Base-by-base conservation (phyloP, 305 asterid genomes). In the Fraxinus platypoda region DNA sequence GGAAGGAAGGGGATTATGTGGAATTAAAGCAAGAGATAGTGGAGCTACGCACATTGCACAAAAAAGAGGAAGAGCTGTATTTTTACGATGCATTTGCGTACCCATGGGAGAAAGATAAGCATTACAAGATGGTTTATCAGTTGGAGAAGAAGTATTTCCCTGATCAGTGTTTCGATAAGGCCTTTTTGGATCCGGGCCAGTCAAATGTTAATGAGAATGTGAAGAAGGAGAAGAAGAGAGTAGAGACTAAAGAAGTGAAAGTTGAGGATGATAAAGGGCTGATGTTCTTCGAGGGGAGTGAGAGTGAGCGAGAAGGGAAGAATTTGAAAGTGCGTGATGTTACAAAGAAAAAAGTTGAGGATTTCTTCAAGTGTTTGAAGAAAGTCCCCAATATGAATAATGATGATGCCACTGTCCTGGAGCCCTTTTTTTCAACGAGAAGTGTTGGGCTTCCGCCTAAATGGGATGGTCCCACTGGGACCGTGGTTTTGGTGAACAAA, bases 21-120 rank as follows among this genome's bases (percentile, higher is more conserved):
- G 99, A 95, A 74, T 74, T 95, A 77, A 94, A 94, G 91, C 98
- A 93, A 83, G 97, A 95, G 78, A 94, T 95, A 26, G 99, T 95
- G 78, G 98, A 95, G 86, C 87, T 92, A 0, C 91, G 90, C 11
- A 92, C 97, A 2, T 78, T 93, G 84, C 98, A 94, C 77, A 89
- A 90, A 89, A 91, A 91, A 72, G 97, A 95, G 86, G 97, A 95
- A 43, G 99, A 95, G 76, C 81, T 95, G 93, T 90, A 92, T 86
- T 95, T 94, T 68, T 88, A 95, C 74, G 98, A 95, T 75, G 83
- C 94, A 2, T 94, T 95, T 78, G 93, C 97, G 66, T 94, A 92
- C 80, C 99, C 99, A 0, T 95, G 98, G 99, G 99, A 95, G 89
- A 93, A 94, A 46, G 88, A 94, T 87, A 95, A 94, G 93, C 99